Evolutionary conservation across 2,329 filamentous ascomycete species (phyloP).

Genomic region (Colletotrichum sp.): DNA sequence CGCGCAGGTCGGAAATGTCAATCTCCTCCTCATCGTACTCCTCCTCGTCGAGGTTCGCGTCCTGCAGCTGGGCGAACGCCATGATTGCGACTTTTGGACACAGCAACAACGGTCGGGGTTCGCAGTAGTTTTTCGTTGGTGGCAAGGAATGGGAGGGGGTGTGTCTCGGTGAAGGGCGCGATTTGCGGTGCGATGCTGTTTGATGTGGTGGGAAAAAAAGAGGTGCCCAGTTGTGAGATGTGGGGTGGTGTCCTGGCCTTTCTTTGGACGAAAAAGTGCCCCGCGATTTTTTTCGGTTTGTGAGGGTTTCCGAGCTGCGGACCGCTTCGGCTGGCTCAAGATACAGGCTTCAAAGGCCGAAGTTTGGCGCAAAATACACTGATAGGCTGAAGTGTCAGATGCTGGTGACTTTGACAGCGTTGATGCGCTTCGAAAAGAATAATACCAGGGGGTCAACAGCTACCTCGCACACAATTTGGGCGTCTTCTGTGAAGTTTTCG

Average conservation of each 20-base stretch:
- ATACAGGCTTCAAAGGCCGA: neutral
- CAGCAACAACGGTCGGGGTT: slow-evolving; percentile 1
- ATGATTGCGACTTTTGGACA: slow-evolving; percentile 62
- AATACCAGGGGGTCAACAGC: neutral
- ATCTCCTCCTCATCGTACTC: slow-evolving; percentile 92
- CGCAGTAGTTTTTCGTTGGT: neutral
- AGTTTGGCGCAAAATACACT: neutral
- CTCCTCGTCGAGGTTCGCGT: slow-evolving; percentile 86
- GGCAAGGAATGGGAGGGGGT: neutral
- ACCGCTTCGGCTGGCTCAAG: slow-evolving; percentile 3
- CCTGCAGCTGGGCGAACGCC: slow-evolving; percentile 93
- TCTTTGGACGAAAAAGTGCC: slow-evolving; percentile 18
- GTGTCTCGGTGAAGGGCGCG: slow-evolving; percentile 16
- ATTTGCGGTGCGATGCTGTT: slow-evolving; percentile 11
- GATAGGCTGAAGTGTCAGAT: neutral
- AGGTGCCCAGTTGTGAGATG: slow-evolving; percentile 14
- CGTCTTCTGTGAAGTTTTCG: slow-evolving; percentile 9
- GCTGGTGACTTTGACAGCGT: neutral
- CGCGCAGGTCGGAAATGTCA: slow-evolving; percentile 91
- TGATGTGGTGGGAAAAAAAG: slow-evolving; percentile 22
- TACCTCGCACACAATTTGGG: slow-evolving; percentile 11
- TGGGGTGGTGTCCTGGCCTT: slow-evolving; percentile 6
- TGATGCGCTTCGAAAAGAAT: neutral
- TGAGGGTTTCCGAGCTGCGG: slow-evolving; percentile 13
- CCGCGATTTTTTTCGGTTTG: slow-evolving; percentile 18